phyloP scores from a whole-genome alignment of 257 asterid species.

The Solanum tarijense region DNA sequence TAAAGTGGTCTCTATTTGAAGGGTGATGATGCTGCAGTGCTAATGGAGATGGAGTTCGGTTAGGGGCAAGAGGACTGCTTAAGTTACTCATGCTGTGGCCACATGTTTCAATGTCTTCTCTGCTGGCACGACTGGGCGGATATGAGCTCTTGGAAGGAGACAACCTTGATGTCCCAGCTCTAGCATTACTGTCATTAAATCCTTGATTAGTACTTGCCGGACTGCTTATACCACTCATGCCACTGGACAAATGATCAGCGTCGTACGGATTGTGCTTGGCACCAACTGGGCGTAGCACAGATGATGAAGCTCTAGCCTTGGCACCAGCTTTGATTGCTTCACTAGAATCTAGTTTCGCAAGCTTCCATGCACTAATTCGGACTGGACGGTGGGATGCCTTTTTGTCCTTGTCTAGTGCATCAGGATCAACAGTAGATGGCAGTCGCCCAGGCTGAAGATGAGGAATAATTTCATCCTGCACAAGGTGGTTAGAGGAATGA shows the following conservation, averaged over 20 bases:
- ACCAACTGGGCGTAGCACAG: conserved; percentile 72
- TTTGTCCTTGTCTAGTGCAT: conserved; percentile 56
- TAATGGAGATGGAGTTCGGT: conserved; percentile 42
- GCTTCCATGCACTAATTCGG: conserved; percentile 93
- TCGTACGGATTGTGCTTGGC: conserved; percentile 45
- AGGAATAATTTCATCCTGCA: conserved; percentile 80
- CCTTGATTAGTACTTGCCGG: conserved; percentile 62
- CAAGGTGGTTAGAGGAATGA: background rate
- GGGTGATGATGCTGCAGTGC: conserved; percentile 20
- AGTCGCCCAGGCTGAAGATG: conserved; percentile 88
- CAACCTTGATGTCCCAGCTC: conserved; percentile 49
- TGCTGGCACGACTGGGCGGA: conserved; percentile 69
- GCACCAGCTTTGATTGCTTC: conserved; percentile 93
- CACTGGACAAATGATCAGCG: conserved; percentile 45
- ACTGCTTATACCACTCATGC: conserved; percentile 65
- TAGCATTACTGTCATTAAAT: conserved; percentile 31
- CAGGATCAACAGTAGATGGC: conserved; percentile 94
- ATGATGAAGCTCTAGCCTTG: conserved; percentile 88
- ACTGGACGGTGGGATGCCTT: conserved; percentile 55
- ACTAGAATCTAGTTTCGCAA: conserved; percentile 68
- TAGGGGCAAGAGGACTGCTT: conserved; percentile 72
- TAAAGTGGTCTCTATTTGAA: conserved; percentile 46
- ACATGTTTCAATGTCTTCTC: conserved; percentile 67
- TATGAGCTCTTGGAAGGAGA: conserved; percentile 67
- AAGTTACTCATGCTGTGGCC: conserved; percentile 59